Evolutionary conservation across 345 rosid species (phyloP).

Genomic region (Gossypium turneri): DNA sequence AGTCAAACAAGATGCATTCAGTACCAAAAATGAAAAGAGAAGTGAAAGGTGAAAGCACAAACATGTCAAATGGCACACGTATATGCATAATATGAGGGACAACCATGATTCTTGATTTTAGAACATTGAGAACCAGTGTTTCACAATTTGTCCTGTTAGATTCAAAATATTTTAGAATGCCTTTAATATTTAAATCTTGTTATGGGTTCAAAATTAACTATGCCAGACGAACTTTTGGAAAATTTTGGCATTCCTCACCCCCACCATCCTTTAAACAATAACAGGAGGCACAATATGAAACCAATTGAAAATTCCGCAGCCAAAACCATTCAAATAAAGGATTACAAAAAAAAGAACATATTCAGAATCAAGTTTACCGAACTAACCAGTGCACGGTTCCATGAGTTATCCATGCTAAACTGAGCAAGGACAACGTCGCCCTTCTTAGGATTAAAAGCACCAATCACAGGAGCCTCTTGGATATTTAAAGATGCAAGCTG

Average conservation of each 20-base stretch:
- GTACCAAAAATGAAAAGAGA: not conserved
- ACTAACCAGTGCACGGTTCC: conserved; percentile 98
- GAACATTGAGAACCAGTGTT: not conserved
- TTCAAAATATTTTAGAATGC: not conserved
- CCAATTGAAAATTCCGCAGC: not conserved
- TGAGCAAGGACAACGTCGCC: conserved; percentile 77
- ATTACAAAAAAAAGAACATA: not conserved
- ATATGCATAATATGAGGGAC: not conserved
- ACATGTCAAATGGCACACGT: not conserved
- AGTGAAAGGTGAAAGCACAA: not conserved
- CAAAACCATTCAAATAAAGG: not conserved
- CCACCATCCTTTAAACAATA: not conserved
- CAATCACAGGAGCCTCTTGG: conserved; percentile 15
- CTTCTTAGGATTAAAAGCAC: conserved; percentile 13
- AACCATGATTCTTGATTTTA: not conserved
- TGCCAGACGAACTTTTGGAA: no score
- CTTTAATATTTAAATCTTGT: not conserved
- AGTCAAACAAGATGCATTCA: not conserved
- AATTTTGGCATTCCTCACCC: not conserved
- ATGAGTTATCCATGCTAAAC: conserved; percentile 88
- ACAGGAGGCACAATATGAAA: not conserved
- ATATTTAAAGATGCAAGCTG: conserved; percentile 22
- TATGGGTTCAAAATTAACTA: not conserved
- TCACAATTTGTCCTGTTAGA: not conserved
- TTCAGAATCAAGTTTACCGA: not conserved